phyloP scores from a whole-genome alignment of 179 eudicot species.

The Silene coronaria region DNA sequence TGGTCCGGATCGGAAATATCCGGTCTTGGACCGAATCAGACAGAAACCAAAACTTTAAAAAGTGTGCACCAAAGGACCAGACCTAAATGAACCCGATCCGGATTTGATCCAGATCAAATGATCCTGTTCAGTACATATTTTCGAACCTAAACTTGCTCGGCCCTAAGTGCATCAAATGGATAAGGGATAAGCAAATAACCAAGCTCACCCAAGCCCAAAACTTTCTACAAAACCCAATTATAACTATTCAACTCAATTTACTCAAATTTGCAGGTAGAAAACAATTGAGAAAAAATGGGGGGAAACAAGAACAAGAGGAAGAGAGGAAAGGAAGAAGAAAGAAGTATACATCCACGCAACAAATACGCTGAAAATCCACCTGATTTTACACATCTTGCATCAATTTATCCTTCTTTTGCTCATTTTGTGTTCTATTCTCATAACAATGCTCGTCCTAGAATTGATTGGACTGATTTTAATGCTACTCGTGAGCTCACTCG shows the following conservation, averaged over 20 bases:
- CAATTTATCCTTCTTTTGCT: slow-evolving; percentile 66
- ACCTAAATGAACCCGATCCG: too few relatives aligned
- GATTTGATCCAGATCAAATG: too few relatives aligned
- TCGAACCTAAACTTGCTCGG: too few relatives aligned
- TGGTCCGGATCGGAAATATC: too few relatives aligned
- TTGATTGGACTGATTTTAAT: slow-evolving; percentile 90
- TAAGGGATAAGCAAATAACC: too few relatives aligned
- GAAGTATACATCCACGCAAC: slow-evolving; percentile 69
- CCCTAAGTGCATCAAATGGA: too few relatives aligned
- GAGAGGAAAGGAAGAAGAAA: slow-evolving; percentile 15
- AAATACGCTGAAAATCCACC: slow-evolving; percentile 71
- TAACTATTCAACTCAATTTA: not conserved
- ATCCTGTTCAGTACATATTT: too few relatives aligned
- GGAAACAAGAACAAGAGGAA: slow-evolving; percentile 41
- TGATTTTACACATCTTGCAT: slow-evolving; percentile 61
- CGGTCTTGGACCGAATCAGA: too few relatives aligned
- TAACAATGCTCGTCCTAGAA: slow-evolving; percentile 55
- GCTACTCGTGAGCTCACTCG: slow-evolving; percentile 90
- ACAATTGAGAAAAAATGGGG: slow-evolving; percentile 6
- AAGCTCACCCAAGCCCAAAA: too few relatives aligned
- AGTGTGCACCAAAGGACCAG: too few relatives aligned
- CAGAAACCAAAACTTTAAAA: too few relatives aligned
- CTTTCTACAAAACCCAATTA: not conserved
- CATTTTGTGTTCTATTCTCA: slow-evolving; percentile 59
- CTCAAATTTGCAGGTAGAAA: too few relatives aligned